Percentiles rank a stretch among this genome's conserved stretches.
These are phyloP conservation scores for Penicillium coffeae DNA, from an alignment of 495 filamentous ascomycete genomes.

Conservation along the genomic window DNA sequence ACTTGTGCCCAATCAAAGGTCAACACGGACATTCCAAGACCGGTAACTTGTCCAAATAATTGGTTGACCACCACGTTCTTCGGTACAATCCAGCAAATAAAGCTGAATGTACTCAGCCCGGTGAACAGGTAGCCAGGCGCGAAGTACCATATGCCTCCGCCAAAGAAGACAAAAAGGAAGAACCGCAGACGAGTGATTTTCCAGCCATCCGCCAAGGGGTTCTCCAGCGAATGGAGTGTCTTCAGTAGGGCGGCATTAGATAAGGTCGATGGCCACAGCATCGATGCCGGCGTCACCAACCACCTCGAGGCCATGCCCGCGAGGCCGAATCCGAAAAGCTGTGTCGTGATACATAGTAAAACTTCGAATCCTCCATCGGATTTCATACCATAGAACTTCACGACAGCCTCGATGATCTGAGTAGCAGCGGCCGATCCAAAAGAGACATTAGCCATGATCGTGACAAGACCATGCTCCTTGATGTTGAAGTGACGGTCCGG, in stretches of 20 bases:
- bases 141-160: conserved; percentile 74
- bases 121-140: conserved; percentile 81
- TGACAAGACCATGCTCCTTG: conserved; percentile 76
- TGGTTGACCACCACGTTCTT: conserved; percentile 65
- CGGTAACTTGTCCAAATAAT: conserved; percentile 62
- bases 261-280: conserved; percentile 90
- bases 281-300: conserved; percentile 70
- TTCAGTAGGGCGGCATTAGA: conserved; percentile 85
- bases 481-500: conserved; percentile 72
- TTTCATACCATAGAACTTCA: conserved; percentile 64
- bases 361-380: conserved; percentile 66
- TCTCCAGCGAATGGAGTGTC: conserved; percentile 79
- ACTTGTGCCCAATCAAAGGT: conserved; percentile 96
- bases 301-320: conserved; percentile 59
- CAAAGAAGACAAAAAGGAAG: conserved; percentile 67
- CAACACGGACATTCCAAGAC: conserved; percentile 74
- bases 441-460: conserved; percentile 66
- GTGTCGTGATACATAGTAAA: conserved; percentile 65
- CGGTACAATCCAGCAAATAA: conserved; percentile 88
- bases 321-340: conserved; percentile 70
- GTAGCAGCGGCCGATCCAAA: conserved; percentile 64
- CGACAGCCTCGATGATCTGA: conserved; percentile 63
- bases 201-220: conserved; percentile 81
- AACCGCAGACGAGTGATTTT: conserved; percentile 75
- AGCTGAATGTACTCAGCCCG: conserved; percentile 84